A percentile compares a stretch with the other conserved stretches of the same genome.
Conservation (phyloP, 106 monocot genomes). For the Chionographis japonica region DNA sequence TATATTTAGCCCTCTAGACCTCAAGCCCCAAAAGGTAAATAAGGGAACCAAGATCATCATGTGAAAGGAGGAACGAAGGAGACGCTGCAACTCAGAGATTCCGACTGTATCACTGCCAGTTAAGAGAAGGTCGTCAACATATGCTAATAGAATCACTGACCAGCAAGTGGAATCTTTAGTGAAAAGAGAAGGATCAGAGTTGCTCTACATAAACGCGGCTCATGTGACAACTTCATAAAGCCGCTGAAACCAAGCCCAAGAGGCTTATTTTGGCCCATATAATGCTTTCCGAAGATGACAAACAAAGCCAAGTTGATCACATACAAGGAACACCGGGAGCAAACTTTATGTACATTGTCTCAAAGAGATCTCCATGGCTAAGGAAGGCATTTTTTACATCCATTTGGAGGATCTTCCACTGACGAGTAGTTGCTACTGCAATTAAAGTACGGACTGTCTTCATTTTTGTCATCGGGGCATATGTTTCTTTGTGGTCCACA, state of each 20-base stretch:
- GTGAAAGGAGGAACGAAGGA: not conserved
- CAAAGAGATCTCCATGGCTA: not conserved
- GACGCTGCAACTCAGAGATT: not conserved
- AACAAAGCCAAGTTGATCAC: not conserved
- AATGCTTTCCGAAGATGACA: slow-evolving; percentile 1
- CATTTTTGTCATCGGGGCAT: no score
- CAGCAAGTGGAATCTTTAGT: not conserved
- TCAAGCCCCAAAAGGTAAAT: not conserved
- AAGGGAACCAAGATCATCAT: not conserved
- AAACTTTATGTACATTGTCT: not conserved
- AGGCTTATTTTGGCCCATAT: not conserved
- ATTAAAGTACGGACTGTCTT: not conserved
- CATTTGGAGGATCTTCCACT: not conserved
- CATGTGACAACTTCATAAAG: not conserved
- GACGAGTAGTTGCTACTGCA: not conserved
- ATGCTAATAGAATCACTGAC: not conserved
- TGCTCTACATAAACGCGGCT: not conserved
- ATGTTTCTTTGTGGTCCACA: no score
- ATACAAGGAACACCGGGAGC: not conserved
- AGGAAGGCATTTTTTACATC: not conserved
- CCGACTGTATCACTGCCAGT: not conserved
- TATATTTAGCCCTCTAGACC: not conserved
- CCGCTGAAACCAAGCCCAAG: not conserved
- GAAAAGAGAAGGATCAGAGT: not conserved
- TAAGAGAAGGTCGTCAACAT: not conserved